Base-by-base conservation (phyloP, 768 basidiomycete species). In the Podaxis sp. region DNA sequence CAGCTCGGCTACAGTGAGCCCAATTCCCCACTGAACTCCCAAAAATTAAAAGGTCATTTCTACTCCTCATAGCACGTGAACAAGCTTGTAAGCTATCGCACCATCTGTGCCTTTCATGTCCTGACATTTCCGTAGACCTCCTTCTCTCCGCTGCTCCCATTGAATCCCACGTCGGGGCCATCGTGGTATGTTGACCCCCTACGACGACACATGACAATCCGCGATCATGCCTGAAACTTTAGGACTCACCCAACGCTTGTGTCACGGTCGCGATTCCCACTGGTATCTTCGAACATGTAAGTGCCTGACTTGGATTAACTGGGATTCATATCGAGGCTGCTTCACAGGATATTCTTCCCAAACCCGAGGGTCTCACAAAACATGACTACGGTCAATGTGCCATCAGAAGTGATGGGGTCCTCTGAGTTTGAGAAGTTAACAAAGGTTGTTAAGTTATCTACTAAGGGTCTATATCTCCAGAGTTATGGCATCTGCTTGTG, bases 241-340 rank as follows among this genome's bases (percentile, higher is more conserved):
- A 87, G 86, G 88, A 90, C 71, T 88, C 87, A 3, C 89, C 90
- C 1, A 91, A 91, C 66, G 89, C 90, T 1, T 90, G 89, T 66
- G 88, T 91, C 4, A 90, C 89, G 0, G 74, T 93, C 22, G 89
- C 82, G 0, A 77, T 93, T 3, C 90, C 90, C 3, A 79, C 87
- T n/a, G 89, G 84, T 2, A 93, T 93, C 63, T 93, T 93, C 67
- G 86, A 90, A 46, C 80, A 85, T 67, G 88, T 88, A 54, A 64
- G 84, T 67, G 4, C 13, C 47, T 54, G 38, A 19, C 37, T 57
- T 41, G 49, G 19, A 29, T 24, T 8, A 4, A 3, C 12, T 22
- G 9, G 19, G 27, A 56, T 22, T 8, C n/a, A 2, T 6, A 9
- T 11, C 50, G 13, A 41, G 36, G 22, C 15, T 41, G 27, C 17